Conservation (phyloP, 257 asterid genomes). For the Verbascum thapsus region DNA sequence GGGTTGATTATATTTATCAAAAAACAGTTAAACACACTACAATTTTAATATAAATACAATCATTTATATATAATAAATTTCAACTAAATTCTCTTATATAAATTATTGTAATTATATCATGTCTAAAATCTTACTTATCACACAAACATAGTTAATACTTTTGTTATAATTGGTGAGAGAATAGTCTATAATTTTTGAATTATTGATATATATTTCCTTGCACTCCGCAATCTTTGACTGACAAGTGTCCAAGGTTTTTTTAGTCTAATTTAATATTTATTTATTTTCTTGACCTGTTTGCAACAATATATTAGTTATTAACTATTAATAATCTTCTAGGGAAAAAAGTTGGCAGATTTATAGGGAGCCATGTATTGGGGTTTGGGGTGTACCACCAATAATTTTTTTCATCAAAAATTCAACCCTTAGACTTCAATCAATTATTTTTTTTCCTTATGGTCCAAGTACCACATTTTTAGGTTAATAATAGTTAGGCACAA, state of each 20-base stretch:
- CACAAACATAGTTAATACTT: too few species aligned
- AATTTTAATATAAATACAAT: too few species aligned
- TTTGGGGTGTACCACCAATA: background rate
- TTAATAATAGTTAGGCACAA: too few species aligned
- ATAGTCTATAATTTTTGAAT: background rate
- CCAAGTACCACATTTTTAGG: too few species aligned
- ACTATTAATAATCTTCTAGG: background rate
- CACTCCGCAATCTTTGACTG: slow-evolving; percentile 36
- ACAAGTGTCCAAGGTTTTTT: slow-evolving; percentile 1
- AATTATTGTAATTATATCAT: too few species aligned
- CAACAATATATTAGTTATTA: too few species aligned
- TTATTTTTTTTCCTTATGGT: background rate
- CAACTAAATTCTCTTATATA: too few species aligned
- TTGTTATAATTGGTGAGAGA: too few species aligned
- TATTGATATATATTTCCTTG: slow-evolving; percentile 29
- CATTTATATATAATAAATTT: too few species aligned
- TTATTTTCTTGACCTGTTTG: background rate
- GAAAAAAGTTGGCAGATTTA: slow-evolving; percentile 23
- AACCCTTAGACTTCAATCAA: background rate
- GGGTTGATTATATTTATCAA: too few species aligned
- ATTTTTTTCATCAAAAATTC: background rate
- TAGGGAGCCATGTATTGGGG: slow-evolving; percentile 20
- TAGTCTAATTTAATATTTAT: background rate
- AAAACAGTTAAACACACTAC: too few species aligned
- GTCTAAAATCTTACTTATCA: too few species aligned